A percentile compares a stretch with the other conserved stretches of the same genome.
These are phyloP conservation scores for Sporothrix curviconia DNA, from an alignment of 2,329 filamentous ascomycete genomes.

Conservation along the genomic window DNA sequence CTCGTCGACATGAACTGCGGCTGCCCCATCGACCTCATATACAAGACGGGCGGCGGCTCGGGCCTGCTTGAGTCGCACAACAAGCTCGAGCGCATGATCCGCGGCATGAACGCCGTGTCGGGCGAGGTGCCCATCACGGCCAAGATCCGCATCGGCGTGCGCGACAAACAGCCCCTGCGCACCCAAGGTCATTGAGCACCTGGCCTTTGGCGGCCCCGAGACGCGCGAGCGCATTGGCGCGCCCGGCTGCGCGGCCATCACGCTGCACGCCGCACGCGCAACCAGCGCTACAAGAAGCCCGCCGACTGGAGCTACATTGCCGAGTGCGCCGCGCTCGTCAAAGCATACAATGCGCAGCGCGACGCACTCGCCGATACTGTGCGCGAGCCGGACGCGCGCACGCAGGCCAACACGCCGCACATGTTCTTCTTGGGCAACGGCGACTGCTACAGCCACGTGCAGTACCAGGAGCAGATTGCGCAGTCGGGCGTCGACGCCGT, in stretches of 20 bases:
- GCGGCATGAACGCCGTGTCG: slow-evolving; percentile 92
- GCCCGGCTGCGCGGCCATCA: slow-evolving; percentile 87
- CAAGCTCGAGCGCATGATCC: slow-evolving; percentile 89
- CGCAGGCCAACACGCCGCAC: slow-evolving; percentile 59
- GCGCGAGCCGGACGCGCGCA: slow-evolving; percentile 67
- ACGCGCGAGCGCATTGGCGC: slow-evolving; percentile 63
- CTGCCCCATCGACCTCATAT: slow-evolving; percentile 93
- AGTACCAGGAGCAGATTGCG: slow-evolving; percentile 74
- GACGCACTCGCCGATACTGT: slow-evolving; percentile 67
- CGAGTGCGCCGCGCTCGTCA: slow-evolving; percentile 79
- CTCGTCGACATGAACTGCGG: slow-evolving; percentile 95
- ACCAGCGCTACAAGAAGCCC: slow-evolving; percentile 84
- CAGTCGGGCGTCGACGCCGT: slow-evolving; percentile 81
- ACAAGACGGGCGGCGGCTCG: slow-evolving; percentile 79
- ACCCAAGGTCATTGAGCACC: slow-evolving; percentile 70
- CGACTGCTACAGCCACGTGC: slow-evolving; percentile 87
- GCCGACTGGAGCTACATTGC: slow-evolving; percentile 97
- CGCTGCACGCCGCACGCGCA: slow-evolving; percentile 83
- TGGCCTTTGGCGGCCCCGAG: slow-evolving; percentile 74
- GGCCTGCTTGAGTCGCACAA: slow-evolving; percentile 80
- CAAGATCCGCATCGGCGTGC: slow-evolving; percentile 90
- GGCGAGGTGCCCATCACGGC: slow-evolving; percentile 86
- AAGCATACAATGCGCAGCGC: slow-evolving; percentile 65
- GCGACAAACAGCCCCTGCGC: slow-evolving; percentile 68
- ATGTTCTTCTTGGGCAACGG: slow-evolving; percentile 95